phyloP scores from a whole-genome alignment of 441 rosid species.

The Aquilaria agallochum region DNA sequence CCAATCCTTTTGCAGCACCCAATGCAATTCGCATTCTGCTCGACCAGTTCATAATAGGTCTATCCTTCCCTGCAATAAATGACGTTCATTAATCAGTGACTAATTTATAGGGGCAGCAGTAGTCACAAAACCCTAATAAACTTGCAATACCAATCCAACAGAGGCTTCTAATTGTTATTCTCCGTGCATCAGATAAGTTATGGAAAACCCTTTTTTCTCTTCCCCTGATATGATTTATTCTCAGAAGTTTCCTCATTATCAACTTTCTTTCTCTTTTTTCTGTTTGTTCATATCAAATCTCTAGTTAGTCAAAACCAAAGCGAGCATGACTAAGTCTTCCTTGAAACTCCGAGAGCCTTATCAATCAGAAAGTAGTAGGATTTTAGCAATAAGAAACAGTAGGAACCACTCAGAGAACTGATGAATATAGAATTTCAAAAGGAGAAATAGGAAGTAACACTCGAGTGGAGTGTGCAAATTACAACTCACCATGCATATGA shows the following conservation, averaged over 20 bases:
- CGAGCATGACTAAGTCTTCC: no score
- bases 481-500: slow-evolving; percentile 54
- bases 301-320: no score
- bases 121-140: not conserved
- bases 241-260: no score
- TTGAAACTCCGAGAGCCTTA: not conserved
- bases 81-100: no score
- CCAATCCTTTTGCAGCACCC: slow-evolving; percentile 69
- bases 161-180: not conserved
- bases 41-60: slow-evolving; percentile 51
- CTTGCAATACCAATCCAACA: no score
- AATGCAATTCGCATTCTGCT: slow-evolving; percentile 55
- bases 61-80: slow-evolving; percentile 48
- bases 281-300: no score
- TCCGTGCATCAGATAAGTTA: not conserved
- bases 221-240: no score
- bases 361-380: not conserved
- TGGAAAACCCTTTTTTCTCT: not conserved
- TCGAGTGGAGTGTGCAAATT: not conserved
- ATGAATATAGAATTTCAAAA: not conserved
- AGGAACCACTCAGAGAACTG: not conserved
- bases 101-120: not conserved
- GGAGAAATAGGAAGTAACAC: not conserved
- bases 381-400: not conserved
- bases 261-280: no score